Evolutionary conservation across 2,329 filamentous ascomycete genomes (phyloP).

Genomic region (Sordariomycetes sp.): DNA sequence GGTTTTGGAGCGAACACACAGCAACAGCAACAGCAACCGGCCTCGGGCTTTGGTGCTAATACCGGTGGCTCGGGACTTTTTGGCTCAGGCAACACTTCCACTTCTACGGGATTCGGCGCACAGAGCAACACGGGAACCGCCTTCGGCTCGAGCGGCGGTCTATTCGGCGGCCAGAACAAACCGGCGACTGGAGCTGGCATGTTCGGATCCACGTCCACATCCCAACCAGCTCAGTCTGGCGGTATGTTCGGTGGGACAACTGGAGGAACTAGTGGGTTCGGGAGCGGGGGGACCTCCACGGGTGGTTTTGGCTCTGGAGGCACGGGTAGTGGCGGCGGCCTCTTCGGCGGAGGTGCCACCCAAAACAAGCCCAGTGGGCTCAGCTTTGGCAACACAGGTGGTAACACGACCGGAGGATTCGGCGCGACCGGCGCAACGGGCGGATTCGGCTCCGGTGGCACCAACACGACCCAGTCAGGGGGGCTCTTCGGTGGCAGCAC

Average conservation of each 20-base stretch:
- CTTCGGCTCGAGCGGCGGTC: conserved; percentile 8
- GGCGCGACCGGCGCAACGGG: conserved; percentile 22
- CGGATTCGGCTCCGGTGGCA: conserved; percentile 21
- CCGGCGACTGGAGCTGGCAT: conserved; percentile 12
- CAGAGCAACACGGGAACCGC: conserved; percentile 4
- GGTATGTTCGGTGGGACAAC: conserved; percentile 24
- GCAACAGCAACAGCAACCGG: conserved; percentile 10
- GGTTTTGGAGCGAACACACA: conserved; percentile 33
- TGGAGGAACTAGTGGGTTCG: conserved; percentile 27
- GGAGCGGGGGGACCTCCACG: conserved; percentile 16
- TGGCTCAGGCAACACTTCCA: conserved; percentile 21
- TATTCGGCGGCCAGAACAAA: conserved; percentile 20
- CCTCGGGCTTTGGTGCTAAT: conserved; percentile 23
- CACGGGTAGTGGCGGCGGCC: conserved; percentile 22
- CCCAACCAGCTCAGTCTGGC: conserved; percentile 13
- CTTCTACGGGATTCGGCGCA: conserved; percentile 4
- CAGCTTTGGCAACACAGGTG: conserved; percentile 29
- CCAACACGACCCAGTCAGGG: conserved; percentile 13
- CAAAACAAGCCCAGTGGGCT: conserved; percentile 28
- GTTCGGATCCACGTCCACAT: conserved; percentile 21
- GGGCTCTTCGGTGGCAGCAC: conserved; percentile 16
- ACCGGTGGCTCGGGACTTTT: conserved; percentile 30
- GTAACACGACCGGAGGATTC: conserved; percentile 12
- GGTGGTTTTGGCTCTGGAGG: conserved; percentile 13
- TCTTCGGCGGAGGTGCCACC: conserved; percentile 28